Conservation (phyloP, 176 grass and related monocot species). For the Triticum urartu region DNA sequence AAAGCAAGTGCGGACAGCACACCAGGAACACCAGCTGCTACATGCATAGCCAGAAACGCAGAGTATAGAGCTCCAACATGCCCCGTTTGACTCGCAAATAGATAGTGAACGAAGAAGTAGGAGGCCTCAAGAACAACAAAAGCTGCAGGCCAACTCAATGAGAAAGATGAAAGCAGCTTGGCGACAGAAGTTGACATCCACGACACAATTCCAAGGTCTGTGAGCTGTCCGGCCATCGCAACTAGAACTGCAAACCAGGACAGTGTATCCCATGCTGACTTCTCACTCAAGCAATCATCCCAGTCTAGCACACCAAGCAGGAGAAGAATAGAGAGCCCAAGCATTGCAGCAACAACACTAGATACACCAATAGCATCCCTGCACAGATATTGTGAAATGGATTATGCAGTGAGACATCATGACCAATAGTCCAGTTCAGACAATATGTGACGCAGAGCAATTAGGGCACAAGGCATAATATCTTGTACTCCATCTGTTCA, state of each 20-base stretch:
- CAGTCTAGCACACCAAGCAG: constrained; percentile 78
- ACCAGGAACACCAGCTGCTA: constrained; percentile 71
- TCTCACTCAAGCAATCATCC: constrained; percentile 91
- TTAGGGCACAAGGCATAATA: neutral
- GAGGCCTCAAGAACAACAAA: constrained; percentile 70
- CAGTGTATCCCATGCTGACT: constrained; percentile 86
- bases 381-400: neutral
- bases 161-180: constrained; percentile 64
- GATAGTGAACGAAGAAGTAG: constrained; percentile 83
- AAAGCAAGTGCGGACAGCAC: constrained; percentile 65
- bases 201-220: constrained; percentile 77
- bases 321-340: constrained; percentile 88
- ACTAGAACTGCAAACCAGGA: constrained; percentile 87
- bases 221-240: constrained; percentile 80
- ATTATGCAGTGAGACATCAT: neutral
- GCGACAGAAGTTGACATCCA: constrained; percentile 82
- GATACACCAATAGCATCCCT: constrained; percentile 70
- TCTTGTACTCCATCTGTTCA: neutral
- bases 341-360: constrained; percentile 87
- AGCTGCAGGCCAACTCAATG: constrained; percentile 67
- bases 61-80: constrained; percentile 87
- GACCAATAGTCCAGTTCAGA: neutral
- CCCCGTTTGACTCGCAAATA: constrained; percentile 87
- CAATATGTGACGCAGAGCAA: neutral
- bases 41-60: constrained; percentile 82